phyloP scores from a whole-genome alignment of 805 yeast genomes.

The Debaryomyces hansenii region DNA sequence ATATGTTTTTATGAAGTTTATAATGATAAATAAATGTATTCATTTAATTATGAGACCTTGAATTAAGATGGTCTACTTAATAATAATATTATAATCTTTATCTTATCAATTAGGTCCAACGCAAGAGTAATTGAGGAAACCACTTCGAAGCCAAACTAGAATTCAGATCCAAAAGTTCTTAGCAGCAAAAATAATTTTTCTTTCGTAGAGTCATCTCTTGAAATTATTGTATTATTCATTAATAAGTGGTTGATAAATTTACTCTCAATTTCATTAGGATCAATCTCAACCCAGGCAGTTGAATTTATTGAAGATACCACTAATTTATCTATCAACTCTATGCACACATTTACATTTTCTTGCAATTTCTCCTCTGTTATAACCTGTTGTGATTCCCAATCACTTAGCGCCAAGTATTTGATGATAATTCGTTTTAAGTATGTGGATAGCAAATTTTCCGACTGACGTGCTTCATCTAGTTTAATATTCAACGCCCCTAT shows the following conservation, averaged over 20 bases:
- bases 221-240: conserved; percentile 8
- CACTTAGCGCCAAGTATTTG: conserved; percentile 9
- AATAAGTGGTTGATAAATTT: conserved; percentile 8
- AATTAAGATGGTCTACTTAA: conserved; percentile 1
- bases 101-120: too few species aligned
- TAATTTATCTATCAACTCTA: conserved; percentile 8
- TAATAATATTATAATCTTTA: background rate
- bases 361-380: conserved; percentile 7
- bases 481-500: conserved; percentile 2
- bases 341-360: conserved; percentile 5
- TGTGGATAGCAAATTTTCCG: conserved; percentile 6
- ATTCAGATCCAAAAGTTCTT: conserved; percentile 3
- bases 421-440: conserved; percentile 11
- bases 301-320: conserved; percentile 1
- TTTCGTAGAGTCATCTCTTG: conserved; percentile 5
- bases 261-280: conserved; percentile 3
- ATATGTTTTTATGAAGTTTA: background rate
- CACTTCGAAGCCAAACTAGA: background rate
- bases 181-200: conserved; percentile 2
- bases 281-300: conserved; percentile 12
- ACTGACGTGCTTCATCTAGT: conserved; percentile 7
- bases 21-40: conserved; percentile 1
- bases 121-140: too few species aligned
- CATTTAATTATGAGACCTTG: background rate
- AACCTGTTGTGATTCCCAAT: conserved; percentile 7